Percentiles rank a stretch among this genome's conserved stretches.
Evolutionary conservation across 805 yeast genomes (phyloP).

Genomic region (Sungouiozyma intestinalis): DNA sequence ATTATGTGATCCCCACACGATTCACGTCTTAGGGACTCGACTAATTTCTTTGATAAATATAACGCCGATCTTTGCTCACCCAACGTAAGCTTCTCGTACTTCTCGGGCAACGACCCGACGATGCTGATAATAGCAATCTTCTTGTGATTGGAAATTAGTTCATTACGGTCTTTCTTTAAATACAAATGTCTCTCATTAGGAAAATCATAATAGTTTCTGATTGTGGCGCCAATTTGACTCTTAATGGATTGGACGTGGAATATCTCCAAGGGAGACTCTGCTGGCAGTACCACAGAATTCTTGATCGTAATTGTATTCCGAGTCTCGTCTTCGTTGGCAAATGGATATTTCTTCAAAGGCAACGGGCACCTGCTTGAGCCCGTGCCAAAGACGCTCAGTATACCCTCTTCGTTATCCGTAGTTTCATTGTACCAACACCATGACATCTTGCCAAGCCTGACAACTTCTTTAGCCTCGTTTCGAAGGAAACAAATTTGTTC

Average conservation of each 20-base stretch:
- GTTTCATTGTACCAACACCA: constrained; percentile 28
- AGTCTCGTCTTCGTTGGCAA: constrained; percentile 8
- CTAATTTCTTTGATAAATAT: constrained; percentile 20
- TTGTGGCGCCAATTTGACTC: constrained; percentile 29
- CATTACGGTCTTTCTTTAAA: constrained; percentile 17
- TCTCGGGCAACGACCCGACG: constrained; percentile 26
- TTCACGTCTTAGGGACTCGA: constrained; percentile 25
- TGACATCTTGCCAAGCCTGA: constrained; percentile 13
- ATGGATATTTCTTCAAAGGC: constrained; percentile 18
- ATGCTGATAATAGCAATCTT: constrained; percentile 24
- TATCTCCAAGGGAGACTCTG: constrained; percentile 16
- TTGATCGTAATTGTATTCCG: constrained; percentile 15
- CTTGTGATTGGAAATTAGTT: constrained; percentile 11
- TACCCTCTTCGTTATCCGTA: constrained; percentile 11
- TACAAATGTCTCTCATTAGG: constrained; percentile 31
- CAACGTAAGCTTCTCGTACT: constrained; percentile 22
- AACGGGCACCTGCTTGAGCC: constrained; percentile 23
- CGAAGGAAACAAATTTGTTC: constrained; percentile 20
- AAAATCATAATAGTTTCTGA: constrained; percentile 31
- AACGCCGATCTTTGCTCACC: constrained; percentile 22
- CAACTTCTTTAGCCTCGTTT: constrained; percentile 17
- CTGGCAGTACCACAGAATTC: constrained; percentile 25
- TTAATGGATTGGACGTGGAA: constrained; percentile 26
- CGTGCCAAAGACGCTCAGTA: constrained; percentile 21
- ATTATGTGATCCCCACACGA: constrained; percentile 9